A percentile compares a stretch with the other conserved stretches of the same genome.
Conservation (phyloP, 805 yeast species). For the Teunomyces pallodes region DNA sequence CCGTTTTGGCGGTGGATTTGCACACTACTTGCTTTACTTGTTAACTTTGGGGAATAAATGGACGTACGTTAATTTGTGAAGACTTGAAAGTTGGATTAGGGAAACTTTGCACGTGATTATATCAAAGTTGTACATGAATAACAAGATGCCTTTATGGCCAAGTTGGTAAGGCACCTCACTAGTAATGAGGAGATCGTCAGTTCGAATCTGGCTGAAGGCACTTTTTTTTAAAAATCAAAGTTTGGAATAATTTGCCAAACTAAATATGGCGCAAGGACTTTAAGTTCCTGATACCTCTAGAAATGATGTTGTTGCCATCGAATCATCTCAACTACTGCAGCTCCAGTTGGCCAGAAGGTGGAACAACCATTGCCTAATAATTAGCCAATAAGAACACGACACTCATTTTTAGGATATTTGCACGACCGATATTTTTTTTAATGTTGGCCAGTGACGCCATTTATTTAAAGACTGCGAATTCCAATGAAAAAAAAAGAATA, state of each 20-base stretch:
- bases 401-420: background rate
- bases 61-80: no score
- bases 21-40: no score
- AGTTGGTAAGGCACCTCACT: slow-evolving; percentile 18
- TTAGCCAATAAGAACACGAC: slow-evolving; percentile 1
- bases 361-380: background rate
- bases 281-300: no score
- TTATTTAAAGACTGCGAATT: slow-evolving; percentile 1
- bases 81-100: no score
- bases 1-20: no score
- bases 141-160: slow-evolving; percentile 12
- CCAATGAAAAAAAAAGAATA: background rate
- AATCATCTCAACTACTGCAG: no score
- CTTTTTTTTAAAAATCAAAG: background rate
- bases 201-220: slow-evolving; percentile 20
- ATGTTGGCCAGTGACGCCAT: background rate
- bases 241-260: no score
- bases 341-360: background rate
- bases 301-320: background rate
- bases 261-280: no score
- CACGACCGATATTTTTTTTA: slow-evolving; percentile 1
- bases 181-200: slow-evolving; percentile 19
- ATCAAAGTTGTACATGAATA: no score
- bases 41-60: no score
- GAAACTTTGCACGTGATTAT: no score